Evolutionary conservation across 768 basidiomycete genomes (phyloP), one percentile per base, ranked within the genome.

Genomic region (Pleurotus tuber-regium): DNA sequence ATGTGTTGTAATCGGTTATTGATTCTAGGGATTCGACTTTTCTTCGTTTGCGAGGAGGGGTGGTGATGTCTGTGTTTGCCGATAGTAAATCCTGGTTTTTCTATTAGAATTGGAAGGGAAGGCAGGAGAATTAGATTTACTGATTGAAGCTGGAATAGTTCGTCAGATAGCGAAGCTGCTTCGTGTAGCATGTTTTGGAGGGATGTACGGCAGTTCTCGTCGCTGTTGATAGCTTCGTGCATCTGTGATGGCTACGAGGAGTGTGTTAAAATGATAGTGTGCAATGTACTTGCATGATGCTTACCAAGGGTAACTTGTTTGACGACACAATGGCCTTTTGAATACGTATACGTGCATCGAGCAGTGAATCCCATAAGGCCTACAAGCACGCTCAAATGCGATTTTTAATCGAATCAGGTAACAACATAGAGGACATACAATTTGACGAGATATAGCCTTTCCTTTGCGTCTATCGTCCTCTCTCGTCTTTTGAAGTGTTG

Each of bases 271-370:
- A 51, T 47, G 28, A 54, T 35, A 25, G 30, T 23, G n/a, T 57
- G 30, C 50, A 23, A 25, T 24, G 7, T 23, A 28, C 28, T n/a
- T 23, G 16, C 9, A 16, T 14, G 35, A 30, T 28, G 69, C 84
- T 58, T 61, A 86, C 91, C 28, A 57, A 61, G 28, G 89, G 86
- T 4, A 97, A 73, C 43, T 71, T 70, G 61, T 92, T 89, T 4
- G 84, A 75, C 9, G 84, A 72, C 1, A 73, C 61, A 39, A 84
- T 73, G 19, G 86, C 79, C 70, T 94, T 98, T 69, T 98, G 96
- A 38, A 97, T 67, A 21, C 85, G 85, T 64, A 98, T 98, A 29
- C 96, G 83, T n/a, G 89, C 82, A 63, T 97, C 91, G 24, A 98
- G 76, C 30, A 98, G 74, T 4, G 78, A 75, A 65, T 98, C 92